Conservation (phyloP, 768 basidiomycete species). For the Kwoniella dejecticola region DNA sequence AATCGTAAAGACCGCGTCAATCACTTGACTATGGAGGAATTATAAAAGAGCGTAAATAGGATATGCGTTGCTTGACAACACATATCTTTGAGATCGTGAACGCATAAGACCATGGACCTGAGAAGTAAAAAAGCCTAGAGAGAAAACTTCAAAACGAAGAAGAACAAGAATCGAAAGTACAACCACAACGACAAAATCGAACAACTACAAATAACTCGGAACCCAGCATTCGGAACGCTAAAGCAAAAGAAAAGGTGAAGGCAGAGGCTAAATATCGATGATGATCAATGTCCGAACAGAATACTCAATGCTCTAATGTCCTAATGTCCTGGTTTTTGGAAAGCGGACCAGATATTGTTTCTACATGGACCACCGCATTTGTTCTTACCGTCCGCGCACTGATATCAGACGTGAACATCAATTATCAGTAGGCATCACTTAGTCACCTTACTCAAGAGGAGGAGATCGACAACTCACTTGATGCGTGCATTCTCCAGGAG, state of each 20-base stretch:
- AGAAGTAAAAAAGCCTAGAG: too few species aligned
- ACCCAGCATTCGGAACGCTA: too few species aligned
- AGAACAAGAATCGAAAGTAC: background rate
- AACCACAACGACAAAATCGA: background rate
- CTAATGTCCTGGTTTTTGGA: constrained; percentile 24
- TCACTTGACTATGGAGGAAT: background rate
- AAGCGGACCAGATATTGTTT: constrained; percentile 37
- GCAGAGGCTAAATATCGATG: background rate
- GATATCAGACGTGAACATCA: background rate
- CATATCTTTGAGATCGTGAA: too few species aligned
- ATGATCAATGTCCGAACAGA: background rate
- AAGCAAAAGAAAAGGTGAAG: too few species aligned
- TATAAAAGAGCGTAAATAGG: constrained; percentile 3
- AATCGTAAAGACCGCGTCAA: constrained; percentile 5
- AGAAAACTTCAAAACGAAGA: background rate
- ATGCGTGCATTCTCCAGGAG: constrained; percentile 19
- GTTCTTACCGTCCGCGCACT: constrained; percentile 30
- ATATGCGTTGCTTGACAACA: background rate
- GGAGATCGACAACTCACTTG: constrained; percentile 16
- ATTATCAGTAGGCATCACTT: background rate
- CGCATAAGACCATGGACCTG: too few species aligned
- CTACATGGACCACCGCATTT: constrained; percentile 35
- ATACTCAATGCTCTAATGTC: background rate
- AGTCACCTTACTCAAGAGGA: background rate
- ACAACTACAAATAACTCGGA: background rate